Evolutionary conservation across 2,329 filamentous ascomycete species (phyloP), one percentile per base, ranked within the genome.

Genomic region (Falciphora oryzae): DNA sequence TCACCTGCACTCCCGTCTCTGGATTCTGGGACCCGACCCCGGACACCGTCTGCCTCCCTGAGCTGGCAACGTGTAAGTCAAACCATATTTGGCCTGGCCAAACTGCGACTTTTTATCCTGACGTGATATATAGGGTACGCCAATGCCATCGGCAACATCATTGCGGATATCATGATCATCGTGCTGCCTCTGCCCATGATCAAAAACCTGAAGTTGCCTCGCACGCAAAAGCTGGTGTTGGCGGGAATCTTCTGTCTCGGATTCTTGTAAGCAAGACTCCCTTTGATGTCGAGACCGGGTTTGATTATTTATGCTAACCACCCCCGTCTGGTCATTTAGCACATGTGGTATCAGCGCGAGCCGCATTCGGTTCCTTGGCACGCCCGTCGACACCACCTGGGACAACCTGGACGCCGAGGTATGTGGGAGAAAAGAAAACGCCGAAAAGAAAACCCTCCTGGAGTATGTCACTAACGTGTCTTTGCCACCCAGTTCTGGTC

Each of bases 321-420:
- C 3, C 3, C n/a, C 38, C 29, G 25, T 29, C 38, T n/a, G 1
- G 6, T n/a, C 16, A 18, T 10, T 18, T 29, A 65, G 64, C 64
- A 78, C 76, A 0, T 77, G 75, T 65, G 72, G 75, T 16, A 78
- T 79, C 61, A 78, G 76, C 11, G 71, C 78, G 57, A 76, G 78
- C 65, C 74, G 77, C 25, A 73, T 78, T 58, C 72, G 74, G 32
- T 78, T 74, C 63, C 73, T 78, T 57, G 67, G 72, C 6, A 69
- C 74, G 13, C 73, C 71, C 28, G 67, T 70, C 11, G 76, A 78
- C 65, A 71, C 73, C 31, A 75, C 77, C 1, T 78, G 73, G 66
- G 72, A 76, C 65, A 78, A 78, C 64, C 59, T 38, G 31, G 59
- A 61, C 22, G 59, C 59, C 18, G 59, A 61, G 44, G 44, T 53